These are phyloP conservation scores for Cicer bijugum DNA, from an alignment of 306 rosid species.

Conservation along the genomic window DNA sequence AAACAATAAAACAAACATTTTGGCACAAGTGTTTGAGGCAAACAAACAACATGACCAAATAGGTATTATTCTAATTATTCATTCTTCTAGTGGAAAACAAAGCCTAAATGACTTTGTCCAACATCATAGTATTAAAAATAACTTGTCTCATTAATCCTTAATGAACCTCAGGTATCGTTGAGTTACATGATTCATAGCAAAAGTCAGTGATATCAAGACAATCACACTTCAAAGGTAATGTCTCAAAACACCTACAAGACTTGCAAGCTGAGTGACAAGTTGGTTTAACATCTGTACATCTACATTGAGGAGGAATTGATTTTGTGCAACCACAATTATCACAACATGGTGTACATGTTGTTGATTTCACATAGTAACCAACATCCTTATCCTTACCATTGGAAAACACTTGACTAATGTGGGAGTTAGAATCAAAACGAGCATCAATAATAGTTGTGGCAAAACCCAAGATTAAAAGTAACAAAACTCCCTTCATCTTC, in stretches of 20 bases:
- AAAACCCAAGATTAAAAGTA: slow-evolving; percentile 1
- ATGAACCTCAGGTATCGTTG: neutral
- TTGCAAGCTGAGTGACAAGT: slow-evolving; percentile 41
- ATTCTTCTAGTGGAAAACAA: neutral
- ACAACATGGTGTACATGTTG: slow-evolving; percentile 33
- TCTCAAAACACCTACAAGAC: neutral
- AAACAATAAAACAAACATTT: neutral
- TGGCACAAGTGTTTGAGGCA: slow-evolving; percentile 1
- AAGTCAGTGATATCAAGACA: slow-evolving; percentile 10
- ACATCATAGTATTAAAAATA: neutral
- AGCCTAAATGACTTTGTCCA: slow-evolving; percentile 7
- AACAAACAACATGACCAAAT: neutral
- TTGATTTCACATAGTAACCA: neutral
- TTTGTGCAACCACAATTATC: neutral
- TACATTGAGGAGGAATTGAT: slow-evolving; percentile 27
- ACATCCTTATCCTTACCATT: neutral
- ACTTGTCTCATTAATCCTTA: neutral
- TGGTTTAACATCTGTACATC: neutral
- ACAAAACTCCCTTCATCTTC: slow-evolving; percentile 22
- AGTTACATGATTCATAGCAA: slow-evolving; percentile 27
- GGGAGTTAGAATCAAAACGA: slow-evolving; percentile 7
- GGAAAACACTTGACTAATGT: neutral
- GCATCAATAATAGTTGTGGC: slow-evolving; percentile 37
- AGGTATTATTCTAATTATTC: neutral
- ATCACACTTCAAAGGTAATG: slow-evolving; percentile 7